Conservation (phyloP, 1,139 yeast genomes). For the Pichia cactophila region DNA sequence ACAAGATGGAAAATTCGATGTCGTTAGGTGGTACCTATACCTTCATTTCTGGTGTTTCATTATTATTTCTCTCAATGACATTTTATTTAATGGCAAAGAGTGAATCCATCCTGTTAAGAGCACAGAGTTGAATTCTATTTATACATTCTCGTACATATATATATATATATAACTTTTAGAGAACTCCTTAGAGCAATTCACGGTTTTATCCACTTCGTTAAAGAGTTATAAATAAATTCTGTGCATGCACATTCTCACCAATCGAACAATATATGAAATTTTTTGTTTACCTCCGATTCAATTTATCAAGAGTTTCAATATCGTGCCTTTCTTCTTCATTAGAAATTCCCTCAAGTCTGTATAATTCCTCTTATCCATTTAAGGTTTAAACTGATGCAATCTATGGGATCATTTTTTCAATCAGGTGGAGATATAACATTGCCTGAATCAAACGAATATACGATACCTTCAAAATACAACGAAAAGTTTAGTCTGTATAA, state of each 20-base stretch:
- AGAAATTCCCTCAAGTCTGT: no score
- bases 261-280: no score
- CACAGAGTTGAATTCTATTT: background rate
- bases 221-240: no score
- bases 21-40: slow-evolving; percentile 61
- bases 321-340: no score
- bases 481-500: background rate
- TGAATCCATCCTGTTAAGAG: background rate
- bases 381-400: background rate
- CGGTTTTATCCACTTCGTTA: no score
- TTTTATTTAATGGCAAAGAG: background rate
- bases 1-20: slow-evolving; percentile 45
- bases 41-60: slow-evolving; percentile 39
- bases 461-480: background rate
- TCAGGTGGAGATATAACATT: background rate
- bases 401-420: background rate
- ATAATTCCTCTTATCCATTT: no score
- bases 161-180: no score
- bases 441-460: background rate
- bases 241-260: background rate
- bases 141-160: no score
- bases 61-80: slow-evolving; percentile 8
- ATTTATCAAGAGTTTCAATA: no score
- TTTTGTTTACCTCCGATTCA: background rate
- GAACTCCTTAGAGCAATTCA: no score